A percentile compares a stretch with the other conserved stretches of the same genome.
These are phyloP conservation scores for Metarhizium guizhouense DNA, from an alignment of 2,329 filamentous ascomycete genomes.

Conservation along the genomic window DNA sequence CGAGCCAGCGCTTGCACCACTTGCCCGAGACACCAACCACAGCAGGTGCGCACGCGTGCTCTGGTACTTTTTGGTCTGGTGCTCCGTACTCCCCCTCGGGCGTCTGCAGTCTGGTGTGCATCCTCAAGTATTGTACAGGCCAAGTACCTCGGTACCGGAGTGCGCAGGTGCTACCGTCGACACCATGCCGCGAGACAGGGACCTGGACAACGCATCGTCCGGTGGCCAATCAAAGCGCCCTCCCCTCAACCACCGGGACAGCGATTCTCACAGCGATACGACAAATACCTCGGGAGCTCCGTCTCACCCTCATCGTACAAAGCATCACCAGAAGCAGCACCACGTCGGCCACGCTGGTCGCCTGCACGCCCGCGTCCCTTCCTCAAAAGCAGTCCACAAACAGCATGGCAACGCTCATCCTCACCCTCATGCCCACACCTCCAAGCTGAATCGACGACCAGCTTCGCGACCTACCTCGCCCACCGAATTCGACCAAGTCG, in stretches of 20 bases:
- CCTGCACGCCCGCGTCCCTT: slow-evolving; percentile 42
- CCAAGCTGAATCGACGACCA: slow-evolving; percentile 34
- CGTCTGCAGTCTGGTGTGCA: not conserved
- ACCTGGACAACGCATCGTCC: slow-evolving; percentile 37
- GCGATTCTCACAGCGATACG: slow-evolving; percentile 24
- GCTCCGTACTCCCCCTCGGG: not conserved
- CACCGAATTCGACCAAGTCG: slow-evolving; percentile 13
- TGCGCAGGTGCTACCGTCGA: not conserved
- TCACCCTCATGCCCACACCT: slow-evolving; percentile 14
- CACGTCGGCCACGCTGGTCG: slow-evolving; percentile 33
- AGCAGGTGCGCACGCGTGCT: not conserved
- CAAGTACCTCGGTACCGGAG: not conserved
- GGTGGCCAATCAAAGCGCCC: slow-evolving; percentile 49
- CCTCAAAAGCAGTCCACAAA: slow-evolving; percentile 39
- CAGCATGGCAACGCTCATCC: slow-evolving; percentile 20
- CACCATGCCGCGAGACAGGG: slow-evolving; percentile 35
- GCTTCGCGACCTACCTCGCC: slow-evolving; percentile 36
- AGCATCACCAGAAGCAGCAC: slow-evolving; percentile 24
- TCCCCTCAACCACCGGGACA: slow-evolving; percentile 26
- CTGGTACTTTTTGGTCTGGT: not conserved
- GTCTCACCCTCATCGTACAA: slow-evolving; percentile 20
- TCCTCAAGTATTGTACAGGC: not conserved
- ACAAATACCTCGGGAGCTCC: slow-evolving; percentile 14
- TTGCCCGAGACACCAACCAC: not conserved
- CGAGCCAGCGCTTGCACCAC: slow-evolving; percentile 4